A percentile compares a stretch with the other conserved stretches of the same genome.
These are phyloP conservation scores for Russula emetica DNA, from an alignment of 768 basidiomycete genomes.

Conservation along the genomic window DNA sequence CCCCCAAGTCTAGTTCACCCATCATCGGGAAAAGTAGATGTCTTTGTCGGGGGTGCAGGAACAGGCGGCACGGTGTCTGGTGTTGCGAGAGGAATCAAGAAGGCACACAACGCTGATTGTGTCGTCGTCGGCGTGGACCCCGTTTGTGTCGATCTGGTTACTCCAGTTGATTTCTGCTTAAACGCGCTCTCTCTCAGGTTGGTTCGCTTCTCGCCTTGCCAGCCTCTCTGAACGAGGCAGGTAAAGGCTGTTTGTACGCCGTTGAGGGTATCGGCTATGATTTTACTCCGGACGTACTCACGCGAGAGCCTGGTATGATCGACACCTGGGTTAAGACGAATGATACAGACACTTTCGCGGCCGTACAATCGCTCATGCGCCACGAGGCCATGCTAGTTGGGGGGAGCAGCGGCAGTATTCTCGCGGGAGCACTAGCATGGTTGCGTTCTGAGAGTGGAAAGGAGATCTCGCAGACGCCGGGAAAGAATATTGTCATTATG, in stretches of 20 bases:
- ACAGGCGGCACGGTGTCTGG: conserved; percentile 97
- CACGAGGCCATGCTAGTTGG: conserved; percentile 88
- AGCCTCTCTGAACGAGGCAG: conserved; percentile 53
- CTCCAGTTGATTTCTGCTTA: neutral
- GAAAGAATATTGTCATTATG: conserved; percentile 83
- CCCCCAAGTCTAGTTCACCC: conserved; percentile 53
- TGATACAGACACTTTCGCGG: conserved; percentile 76
- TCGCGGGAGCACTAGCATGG: conserved; percentile 75
- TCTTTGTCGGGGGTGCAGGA: conserved; percentile 80
- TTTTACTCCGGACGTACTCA: conserved; percentile 84
- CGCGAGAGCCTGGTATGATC: conserved; percentile 54
- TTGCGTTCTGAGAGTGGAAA: conserved; percentile 66
- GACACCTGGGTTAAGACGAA: conserved; percentile 82
- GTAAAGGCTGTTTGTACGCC: conserved; percentile 53
- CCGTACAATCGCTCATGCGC: conserved; percentile 71
- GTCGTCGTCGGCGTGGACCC: conserved; percentile 89
- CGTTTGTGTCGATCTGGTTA: conserved; percentile 44
- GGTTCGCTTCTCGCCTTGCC: conserved; percentile 86
- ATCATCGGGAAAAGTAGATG: conserved; percentile 74
- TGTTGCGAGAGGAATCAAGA: conserved; percentile 72
- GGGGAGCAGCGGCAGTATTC: conserved; percentile 85
- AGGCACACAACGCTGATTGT: conserved; percentile 65
- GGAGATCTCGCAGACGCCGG: conserved; percentile 57
- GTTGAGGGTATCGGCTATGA: conserved; percentile 99
- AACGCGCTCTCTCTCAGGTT: conserved; percentile 42